Evolutionary conservation across 2,329 filamentous ascomycete genomes (phyloP).

Genomic region (Fulvia fulva): DNA sequence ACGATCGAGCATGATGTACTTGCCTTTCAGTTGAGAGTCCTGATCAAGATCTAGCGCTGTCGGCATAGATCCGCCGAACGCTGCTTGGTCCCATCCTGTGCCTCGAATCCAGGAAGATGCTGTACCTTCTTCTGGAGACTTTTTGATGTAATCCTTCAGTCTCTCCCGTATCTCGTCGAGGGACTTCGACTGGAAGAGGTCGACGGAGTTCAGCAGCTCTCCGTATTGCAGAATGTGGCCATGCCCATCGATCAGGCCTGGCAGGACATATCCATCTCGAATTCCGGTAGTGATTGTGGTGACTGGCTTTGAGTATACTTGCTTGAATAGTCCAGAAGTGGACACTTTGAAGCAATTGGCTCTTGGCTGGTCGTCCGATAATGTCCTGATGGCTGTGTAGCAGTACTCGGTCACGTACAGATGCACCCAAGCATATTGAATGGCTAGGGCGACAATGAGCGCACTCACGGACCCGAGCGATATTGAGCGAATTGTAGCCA

Average conservation of each 20-base stretch:
- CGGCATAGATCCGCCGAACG: neutral
- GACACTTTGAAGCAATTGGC: conserved; percentile 2
- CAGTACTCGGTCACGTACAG: neutral
- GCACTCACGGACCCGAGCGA: neutral
- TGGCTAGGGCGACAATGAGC: neutral
- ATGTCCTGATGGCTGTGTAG: neutral
- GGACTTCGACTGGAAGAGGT: neutral
- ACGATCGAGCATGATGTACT: conserved; percentile 2
- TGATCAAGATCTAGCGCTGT: neutral
- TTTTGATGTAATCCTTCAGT: neutral
- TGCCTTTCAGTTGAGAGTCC: neutral
- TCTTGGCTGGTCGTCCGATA: neutral
- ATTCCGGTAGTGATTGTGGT: neutral
- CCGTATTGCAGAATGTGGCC: neutral
- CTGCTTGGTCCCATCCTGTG: neutral
- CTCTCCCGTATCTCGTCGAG: neutral
- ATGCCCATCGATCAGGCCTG: neutral
- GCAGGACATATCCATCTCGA: neutral
- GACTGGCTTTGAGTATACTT: neutral
- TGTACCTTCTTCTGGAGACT: neutral
- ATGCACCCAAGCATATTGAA: neutral
- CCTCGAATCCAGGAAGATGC: neutral
- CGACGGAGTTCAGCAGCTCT: neutral
- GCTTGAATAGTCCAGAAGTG: neutral
- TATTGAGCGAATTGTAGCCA: neutral